These are phyloP conservation scores for Candida sp. DNA, from an alignment of 1,139 yeast genomes.

Conservation along the genomic window DNA sequence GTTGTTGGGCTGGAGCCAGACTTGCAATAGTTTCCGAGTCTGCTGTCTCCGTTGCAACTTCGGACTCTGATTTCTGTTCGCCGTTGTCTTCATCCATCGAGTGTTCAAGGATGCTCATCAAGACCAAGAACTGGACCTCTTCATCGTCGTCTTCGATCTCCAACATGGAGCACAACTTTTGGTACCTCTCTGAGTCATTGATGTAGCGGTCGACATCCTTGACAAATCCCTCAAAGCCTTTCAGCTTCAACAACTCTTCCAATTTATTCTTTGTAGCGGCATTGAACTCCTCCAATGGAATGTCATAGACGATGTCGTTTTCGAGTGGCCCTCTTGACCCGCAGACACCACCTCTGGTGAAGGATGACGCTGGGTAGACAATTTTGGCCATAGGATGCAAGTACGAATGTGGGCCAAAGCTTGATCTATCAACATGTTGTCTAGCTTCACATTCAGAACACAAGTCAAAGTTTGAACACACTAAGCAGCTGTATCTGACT, in stretches of 20 bases:
- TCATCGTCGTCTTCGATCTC: constrained; percentile 19
- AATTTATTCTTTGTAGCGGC: constrained; percentile 22
- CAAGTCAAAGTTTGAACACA: constrained; percentile 60
- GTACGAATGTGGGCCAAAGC: constrained; percentile 26
- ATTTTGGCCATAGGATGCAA: constrained; percentile 39
- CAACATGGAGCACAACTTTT: constrained; percentile 18
- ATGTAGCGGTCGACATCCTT: constrained; percentile 25
- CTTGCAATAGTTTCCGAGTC: neutral
- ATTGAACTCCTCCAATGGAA: constrained; percentile 29
- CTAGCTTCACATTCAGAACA: constrained; percentile 53
- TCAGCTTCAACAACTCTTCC: constrained; percentile 20
- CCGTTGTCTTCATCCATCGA: constrained; percentile 9
- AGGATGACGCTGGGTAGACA: constrained; percentile 19
- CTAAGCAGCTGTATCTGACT: constrained; percentile 54
- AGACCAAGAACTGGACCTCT: constrained; percentile 25
- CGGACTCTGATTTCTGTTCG: constrained; percentile 1
- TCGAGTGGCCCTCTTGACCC: neutral
- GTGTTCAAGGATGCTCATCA: constrained; percentile 23
- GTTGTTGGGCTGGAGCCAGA: neutral
- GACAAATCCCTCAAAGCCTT: constrained; percentile 23
- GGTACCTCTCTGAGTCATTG: constrained; percentile 29
- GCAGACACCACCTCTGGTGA: constrained; percentile 3
- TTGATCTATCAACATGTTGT: constrained; percentile 16
- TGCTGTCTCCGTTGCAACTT: neutral
- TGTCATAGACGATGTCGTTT: constrained; percentile 26